Evolutionary conservation across 192 early-diverging fungal genomes (phyloP).

Genomic region (Backusella morwellensis): DNA sequence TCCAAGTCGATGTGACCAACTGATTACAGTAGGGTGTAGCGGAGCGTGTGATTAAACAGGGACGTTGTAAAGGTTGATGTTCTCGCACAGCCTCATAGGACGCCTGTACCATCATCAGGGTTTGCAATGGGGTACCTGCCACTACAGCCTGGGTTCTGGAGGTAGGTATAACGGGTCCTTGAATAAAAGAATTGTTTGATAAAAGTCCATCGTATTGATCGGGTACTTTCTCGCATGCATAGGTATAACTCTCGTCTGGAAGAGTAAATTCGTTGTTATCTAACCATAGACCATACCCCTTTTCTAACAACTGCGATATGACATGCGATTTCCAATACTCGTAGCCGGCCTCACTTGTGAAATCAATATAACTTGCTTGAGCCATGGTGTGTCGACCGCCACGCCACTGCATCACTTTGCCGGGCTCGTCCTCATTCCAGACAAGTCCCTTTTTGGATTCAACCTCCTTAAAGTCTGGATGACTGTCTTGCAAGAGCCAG

Average conservation of each 20-base stretch:
- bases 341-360: conserved; percentile 45
- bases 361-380: conserved; percentile 55
- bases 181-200: not conserved
- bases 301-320: conserved; percentile 37
- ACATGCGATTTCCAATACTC: conserved; percentile 54
- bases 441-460: conserved; percentile 40
- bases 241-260: conserved; percentile 35
- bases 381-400: conserved; percentile 44
- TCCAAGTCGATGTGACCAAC: conserved; percentile 55
- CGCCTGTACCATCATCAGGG: conserved; percentile 54
- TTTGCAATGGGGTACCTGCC: conserved; percentile 51
- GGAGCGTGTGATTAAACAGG: conserved; percentile 58
- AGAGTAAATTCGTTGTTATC: conserved; percentile 55
- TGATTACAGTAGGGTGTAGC: conserved; percentile 43
- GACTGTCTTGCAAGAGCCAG: conserved; percentile 47
- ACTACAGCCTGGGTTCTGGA: conserved; percentile 2
- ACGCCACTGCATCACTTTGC: conserved; percentile 49
- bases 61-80: conserved; percentile 30
- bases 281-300: conserved; percentile 57
- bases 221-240: conserved; percentile 42
- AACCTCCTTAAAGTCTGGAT: conserved; percentile 51
- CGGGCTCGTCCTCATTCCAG: conserved; percentile 18
- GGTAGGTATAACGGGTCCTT: not conserved
- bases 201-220: not conserved
- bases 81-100: conserved; percentile 54